Base-by-base conservation (phyloP, 2,329 filamentous ascomycete genomes). In the Trichoderma sp. region DNA sequence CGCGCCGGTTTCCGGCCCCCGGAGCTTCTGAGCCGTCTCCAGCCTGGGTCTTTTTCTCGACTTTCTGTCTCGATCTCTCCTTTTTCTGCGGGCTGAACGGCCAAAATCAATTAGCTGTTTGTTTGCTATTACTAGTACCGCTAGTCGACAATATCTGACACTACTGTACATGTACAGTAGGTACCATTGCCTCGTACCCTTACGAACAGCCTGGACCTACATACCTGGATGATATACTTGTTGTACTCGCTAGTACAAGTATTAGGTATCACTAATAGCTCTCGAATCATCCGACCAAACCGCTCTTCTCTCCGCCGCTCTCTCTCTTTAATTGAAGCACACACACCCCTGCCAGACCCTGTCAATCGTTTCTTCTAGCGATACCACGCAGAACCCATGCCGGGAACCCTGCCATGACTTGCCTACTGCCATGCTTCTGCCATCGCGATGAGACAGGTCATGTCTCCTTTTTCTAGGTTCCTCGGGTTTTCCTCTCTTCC, bases 371-470 rank as follows among this genome's bases (percentile, higher is more conserved):
- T 43, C 40, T 43, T 40, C 67, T 59, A 13, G 59, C 67, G 11
- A 69, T 40, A 64, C 58, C 47, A 59, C 59, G 49, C 67, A 49
- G 57, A 35, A 37, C 64, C 56, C 66, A 56, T 35, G 57, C 33
- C 27, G 53, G 27, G 37, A 43, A n/a, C 49, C 66, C 61, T 65
- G 68, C 53, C 68, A 65, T 69, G 61, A 57, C 68, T 69, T 63
- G 49, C 59, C 67, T 52, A 57, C 37, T 49, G 59, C 59, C 59
- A 63, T 68, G 67, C 49, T 55, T 43, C 40, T 69, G 29, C 43
- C 49, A 62, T 69, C 13, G 68, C 60, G 29, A 67, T 59, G 56
- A 68, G 64, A 60, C 64, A 60, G 29, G 40, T 52, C 64, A 59
- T n/a, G 21, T 29, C 58, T 35, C 55, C 58, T 43, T 59, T 55